Conservation (phyloP, 805 yeast genomes). For the Yarrowia sp. region DNA sequence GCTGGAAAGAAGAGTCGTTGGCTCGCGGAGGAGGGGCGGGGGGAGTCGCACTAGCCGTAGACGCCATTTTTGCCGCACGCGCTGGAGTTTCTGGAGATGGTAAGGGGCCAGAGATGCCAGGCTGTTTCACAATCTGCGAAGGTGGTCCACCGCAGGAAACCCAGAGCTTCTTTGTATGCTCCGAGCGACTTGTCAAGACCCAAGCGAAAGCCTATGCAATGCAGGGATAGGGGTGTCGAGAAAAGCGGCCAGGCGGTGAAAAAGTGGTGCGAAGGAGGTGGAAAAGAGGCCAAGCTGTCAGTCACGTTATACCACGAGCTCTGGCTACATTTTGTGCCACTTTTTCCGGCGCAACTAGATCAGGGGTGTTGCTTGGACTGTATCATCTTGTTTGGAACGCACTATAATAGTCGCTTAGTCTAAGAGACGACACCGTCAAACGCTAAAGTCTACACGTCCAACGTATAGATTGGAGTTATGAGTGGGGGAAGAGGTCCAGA, state of each 20-base stretch:
- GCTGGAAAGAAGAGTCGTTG: slow-evolving; percentile 2
- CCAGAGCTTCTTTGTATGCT: neutral
- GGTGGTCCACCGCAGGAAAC: slow-evolving; percentile 2
- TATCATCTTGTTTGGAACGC: slow-evolving; percentile 1
- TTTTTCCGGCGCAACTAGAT: neutral
- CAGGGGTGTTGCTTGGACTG: slow-evolving; percentile 3
- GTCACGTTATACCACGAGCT: too few species aligned
- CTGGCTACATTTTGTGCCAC: too few species aligned
- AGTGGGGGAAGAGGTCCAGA: too few species aligned
- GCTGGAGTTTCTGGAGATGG: neutral
- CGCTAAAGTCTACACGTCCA: too few species aligned
- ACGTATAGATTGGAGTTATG: too few species aligned
- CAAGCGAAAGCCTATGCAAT: slow-evolving; percentile 27
- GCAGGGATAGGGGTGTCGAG: slow-evolving; percentile 27
- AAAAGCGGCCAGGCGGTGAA: too few species aligned
- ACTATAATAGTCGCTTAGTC: neutral
- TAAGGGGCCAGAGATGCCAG: neutral
- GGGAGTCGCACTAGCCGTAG: slow-evolving; percentile 9
- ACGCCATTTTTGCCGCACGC: neutral
- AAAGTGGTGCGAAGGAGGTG: neutral
- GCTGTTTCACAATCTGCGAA: slow-evolving; percentile 31
- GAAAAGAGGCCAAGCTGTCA: neutral
- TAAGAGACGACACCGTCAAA: neutral
- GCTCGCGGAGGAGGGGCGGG: slow-evolving; percentile 19
- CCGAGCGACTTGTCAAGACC: neutral